Percentiles rank a stretch among this genome's conserved stretches.
phyloP scores from a whole-genome alignment of 1,284 basidiomycete genomes.

The Golubevia sp. region DNA sequence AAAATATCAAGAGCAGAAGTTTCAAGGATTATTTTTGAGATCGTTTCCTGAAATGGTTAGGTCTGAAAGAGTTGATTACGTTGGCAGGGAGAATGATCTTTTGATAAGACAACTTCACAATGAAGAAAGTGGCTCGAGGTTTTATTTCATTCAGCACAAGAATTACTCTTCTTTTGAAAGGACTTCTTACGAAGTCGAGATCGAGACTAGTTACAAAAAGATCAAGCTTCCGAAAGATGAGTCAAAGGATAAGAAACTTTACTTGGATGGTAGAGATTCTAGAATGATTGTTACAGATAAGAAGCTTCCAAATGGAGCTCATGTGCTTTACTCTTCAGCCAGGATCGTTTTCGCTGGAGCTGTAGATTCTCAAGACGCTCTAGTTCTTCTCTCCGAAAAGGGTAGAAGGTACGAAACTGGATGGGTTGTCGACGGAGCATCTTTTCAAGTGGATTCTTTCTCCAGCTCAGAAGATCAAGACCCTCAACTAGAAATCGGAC shows the following conservation, averaged over 20 bases:
- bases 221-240: too few species aligned
- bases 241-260: too few species aligned
- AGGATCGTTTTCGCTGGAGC: not conserved
- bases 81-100: constrained; percentile 65
- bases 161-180: constrained; percentile 33
- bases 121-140: constrained; percentile 70
- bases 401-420: not conserved
- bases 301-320: not conserved
- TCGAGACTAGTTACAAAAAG: constrained; percentile 14
- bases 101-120: constrained; percentile 73
- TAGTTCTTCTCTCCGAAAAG: not conserved
- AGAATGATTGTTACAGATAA: too few species aligned
- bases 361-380: not conserved
- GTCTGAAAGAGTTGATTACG: not conserved
- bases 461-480: not conserved
- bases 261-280: too few species aligned
- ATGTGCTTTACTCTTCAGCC: not conserved
- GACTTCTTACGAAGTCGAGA: constrained; percentile 11
- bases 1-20: constrained; percentile 76
- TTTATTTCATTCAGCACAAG: constrained; percentile 73
- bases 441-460: not conserved
- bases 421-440: not conserved
- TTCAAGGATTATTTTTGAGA: constrained; percentile 75
- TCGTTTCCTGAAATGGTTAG: constrained; percentile 70
- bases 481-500: not conserved